Conservation (phyloP, 306 rosid species). For the Corylus avellana region DNA sequence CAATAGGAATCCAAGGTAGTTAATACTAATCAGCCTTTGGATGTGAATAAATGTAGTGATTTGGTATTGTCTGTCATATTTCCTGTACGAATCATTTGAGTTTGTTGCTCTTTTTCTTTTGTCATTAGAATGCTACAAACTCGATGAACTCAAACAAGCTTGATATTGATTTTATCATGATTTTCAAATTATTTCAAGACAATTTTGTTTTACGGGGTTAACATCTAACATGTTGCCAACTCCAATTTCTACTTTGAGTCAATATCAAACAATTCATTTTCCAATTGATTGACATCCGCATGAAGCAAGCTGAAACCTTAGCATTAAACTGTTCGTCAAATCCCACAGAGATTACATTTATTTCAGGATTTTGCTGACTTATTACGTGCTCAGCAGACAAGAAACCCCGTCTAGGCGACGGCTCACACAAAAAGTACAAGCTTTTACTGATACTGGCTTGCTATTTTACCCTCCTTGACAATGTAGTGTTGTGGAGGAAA, state of each 20-base stretch:
- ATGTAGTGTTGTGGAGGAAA: conserved; percentile 91
- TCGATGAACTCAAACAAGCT: not conserved
- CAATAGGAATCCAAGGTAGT: too few species aligned
- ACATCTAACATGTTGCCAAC: too few species aligned
- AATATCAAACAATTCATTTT: not conserved
- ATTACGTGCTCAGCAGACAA: conserved; percentile 18
- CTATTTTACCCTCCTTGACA: conserved; percentile 85
- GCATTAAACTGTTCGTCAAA: not conserved
- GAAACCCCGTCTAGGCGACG: conserved; percentile 10
- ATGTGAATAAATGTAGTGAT: too few species aligned
- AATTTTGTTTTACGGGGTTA: too few species aligned
- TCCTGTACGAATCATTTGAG: too few species aligned
- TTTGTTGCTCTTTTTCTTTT: too few species aligned
- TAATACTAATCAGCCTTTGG: too few species aligned
- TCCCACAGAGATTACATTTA: not conserved
- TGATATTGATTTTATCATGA: not conserved
- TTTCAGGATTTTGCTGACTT: conserved; percentile 8
- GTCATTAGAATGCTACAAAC: not conserved
- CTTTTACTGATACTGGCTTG: conserved; percentile 80
- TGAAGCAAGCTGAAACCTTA: not conserved
- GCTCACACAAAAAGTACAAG: not conserved
- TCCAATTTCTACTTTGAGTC: not conserved
- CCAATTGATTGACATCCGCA: not conserved
- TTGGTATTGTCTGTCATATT: too few species aligned
- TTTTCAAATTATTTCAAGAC: too few species aligned